These are phyloP conservation scores for Trichophyton verrucosum DNA, from an alignment of 2,329 filamentous ascomycete genomes.

Conservation along the genomic window DNA sequence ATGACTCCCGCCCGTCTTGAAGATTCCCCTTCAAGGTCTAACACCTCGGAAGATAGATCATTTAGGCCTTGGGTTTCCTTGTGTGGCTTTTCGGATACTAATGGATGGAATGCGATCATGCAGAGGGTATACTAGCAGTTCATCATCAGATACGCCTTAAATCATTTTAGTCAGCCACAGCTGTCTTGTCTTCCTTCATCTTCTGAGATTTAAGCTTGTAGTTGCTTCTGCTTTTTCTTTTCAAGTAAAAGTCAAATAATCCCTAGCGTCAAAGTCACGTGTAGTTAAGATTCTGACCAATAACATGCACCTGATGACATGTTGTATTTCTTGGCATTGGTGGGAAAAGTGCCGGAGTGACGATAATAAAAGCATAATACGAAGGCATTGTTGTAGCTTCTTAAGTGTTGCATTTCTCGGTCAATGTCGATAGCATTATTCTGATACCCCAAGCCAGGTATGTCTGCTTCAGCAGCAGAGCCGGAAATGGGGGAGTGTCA, in stretches of 20 bases:
- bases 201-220: background rate
- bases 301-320: background rate
- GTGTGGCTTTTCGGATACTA: background rate
- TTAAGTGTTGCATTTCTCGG: too few relatives aligned
- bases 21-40: background rate
- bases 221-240: background rate
- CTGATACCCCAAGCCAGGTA: background rate
- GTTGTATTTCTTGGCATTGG: background rate
- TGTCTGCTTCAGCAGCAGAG: background rate
- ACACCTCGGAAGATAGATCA: background rate
- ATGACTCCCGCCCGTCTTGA: background rate
- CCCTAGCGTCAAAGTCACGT: background rate
- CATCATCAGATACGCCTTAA: background rate
- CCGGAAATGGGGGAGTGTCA: background rate
- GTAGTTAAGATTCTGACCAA: background rate
- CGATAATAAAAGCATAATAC: too few relatives aligned
- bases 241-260: background rate
- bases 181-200: background rate
- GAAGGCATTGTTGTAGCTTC: too few relatives aligned
- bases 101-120: background rate
- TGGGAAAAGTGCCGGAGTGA: background rate
- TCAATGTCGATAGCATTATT: background rate
- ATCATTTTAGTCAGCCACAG: background rate
- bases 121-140: background rate
- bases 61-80: background rate